Base-by-base conservation (phyloP, 140 eudicot genomes). In the Stevia rebaudiana region DNA sequence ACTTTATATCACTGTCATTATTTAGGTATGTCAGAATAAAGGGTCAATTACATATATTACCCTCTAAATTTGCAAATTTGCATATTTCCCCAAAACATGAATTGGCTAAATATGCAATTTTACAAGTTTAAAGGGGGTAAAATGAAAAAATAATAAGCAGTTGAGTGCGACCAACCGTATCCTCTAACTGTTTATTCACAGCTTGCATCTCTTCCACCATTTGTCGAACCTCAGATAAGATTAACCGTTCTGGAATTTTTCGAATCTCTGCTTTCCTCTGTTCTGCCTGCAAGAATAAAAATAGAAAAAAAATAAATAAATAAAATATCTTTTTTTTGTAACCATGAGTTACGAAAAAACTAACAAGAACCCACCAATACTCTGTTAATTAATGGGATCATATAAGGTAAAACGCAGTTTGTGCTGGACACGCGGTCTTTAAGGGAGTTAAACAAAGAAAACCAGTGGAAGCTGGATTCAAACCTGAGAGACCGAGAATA, bases 161-260 rank as follows among this genome's bases (percentile, higher is more conserved):
- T 23, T 31, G 6, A 55, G 19, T 52, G 30, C 24, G 73, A 70
- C 94, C 59, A 25, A 94, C 99, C 15, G 92, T 88, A 41, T 85
- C 94, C 47, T 94, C 99, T 25, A 94, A 74, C 80, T 79, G 82
- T 69, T 85, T 94, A 74, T 94, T 94, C 47, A 94, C 71, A 53
- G 89, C 73, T 71, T 88, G 84, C 99, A 94, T 94, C 65, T 94
- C 94, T 52, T 85, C 82, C 37, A 94, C 99, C 99, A 94, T 94
- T 59, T 69, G 72, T 54, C 95, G 87, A 40, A 94, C 95, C 84
- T 88, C 97, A 8, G 99, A 81, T 65, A 94, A 41, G 25, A 88
- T 88, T 17, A 92, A 74, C 73, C 85, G 90, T 57, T 92, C 98
- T 8, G 96, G 98, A 41, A 85, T 82, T 80, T 81, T 92, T 44